These are phyloP conservation scores for Arabidopsis suecica DNA, from an alignment of 345 rosid species.

Conservation along the genomic window DNA sequence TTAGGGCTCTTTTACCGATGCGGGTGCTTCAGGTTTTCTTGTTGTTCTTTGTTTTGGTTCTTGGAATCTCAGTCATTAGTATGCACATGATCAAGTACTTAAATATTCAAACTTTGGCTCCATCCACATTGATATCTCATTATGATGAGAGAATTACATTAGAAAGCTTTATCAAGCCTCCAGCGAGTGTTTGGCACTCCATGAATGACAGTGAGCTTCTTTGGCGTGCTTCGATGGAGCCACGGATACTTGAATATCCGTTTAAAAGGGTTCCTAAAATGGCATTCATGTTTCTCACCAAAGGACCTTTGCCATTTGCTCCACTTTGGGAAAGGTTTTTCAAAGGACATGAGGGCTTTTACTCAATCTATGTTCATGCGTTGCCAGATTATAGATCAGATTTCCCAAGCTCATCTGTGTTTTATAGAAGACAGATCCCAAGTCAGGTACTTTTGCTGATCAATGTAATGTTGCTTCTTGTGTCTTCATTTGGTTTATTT, in stretches of 20 bases:
- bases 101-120: constrained; percentile 38
- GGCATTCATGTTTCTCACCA: constrained; percentile 93
- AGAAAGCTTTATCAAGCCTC: constrained; percentile 62
- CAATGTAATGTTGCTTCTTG: neutral
- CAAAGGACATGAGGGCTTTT: constrained; percentile 66
- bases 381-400: constrained; percentile 57
- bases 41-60: constrained; percentile 50
- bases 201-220: constrained; percentile 80
- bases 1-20: constrained; percentile 50
- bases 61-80: constrained; percentile 59
- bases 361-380: constrained; percentile 69
- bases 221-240: constrained; percentile 83
- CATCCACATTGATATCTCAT: constrained; percentile 46
- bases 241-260: constrained; percentile 57
- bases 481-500: neutral
- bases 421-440: constrained; percentile 77
- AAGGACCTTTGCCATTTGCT: constrained; percentile 83
- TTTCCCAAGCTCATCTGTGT: constrained; percentile 64
- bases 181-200: constrained; percentile 57
- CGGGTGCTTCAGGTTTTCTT: constrained; percentile 53
- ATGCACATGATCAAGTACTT: constrained; percentile 55
- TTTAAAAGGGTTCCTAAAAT: constrained; percentile 78
- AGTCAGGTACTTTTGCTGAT: constrained; percentile 65
- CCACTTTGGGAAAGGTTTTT: constrained; percentile 94
- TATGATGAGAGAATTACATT: constrained; percentile 42